These are phyloP conservation scores for Oryza brachyantha DNA, from an alignment of 176 grass and related monocot species.

Conservation along the genomic window DNA sequence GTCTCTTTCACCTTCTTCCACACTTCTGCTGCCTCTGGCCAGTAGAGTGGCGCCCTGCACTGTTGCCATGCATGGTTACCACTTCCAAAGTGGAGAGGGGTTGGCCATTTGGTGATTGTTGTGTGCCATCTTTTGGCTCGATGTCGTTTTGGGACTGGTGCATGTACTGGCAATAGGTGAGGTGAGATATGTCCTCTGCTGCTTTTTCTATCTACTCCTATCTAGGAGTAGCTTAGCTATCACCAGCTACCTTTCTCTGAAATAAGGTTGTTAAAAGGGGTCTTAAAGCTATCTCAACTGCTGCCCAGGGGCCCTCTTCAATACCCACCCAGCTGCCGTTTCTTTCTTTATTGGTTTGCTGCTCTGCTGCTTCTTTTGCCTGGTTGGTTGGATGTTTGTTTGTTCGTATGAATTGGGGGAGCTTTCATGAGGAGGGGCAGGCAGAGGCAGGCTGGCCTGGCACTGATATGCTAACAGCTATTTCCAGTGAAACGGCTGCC, in stretches of 20 bases:
- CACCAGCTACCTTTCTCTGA: neutral
- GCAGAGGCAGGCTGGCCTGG: neutral
- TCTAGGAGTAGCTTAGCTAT: neutral
- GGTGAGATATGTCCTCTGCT: neutral
- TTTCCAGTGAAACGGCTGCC: neutral
- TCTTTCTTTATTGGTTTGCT: conserved; percentile 30
- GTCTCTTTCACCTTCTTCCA: conserved; percentile 37
- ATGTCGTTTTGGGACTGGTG: conserved; percentile 16
- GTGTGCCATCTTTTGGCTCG: neutral
- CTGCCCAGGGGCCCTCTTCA: neutral
- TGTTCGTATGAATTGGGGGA: neutral
- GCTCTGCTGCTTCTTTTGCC: conserved; percentile 10
- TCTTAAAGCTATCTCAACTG: neutral
- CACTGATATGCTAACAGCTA: neutral
- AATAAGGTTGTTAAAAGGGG: neutral
- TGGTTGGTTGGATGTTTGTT: conserved; percentile 3
- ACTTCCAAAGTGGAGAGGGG: conserved; percentile 3
- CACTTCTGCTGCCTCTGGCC: neutral
- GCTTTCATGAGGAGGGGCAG: neutral
- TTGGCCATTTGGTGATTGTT: neutral
- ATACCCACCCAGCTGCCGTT: neutral
- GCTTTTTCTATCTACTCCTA: neutral
- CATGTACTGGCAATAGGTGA: neutral
- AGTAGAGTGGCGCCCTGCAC: neutral
- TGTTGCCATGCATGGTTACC: conserved; percentile 13